A percentile compares a stretch with the other conserved stretches of the same genome.
phyloP scores from a whole-genome alignment of 1,139 yeast species.

The Zygosaccharomyces pseudobailii region DNA sequence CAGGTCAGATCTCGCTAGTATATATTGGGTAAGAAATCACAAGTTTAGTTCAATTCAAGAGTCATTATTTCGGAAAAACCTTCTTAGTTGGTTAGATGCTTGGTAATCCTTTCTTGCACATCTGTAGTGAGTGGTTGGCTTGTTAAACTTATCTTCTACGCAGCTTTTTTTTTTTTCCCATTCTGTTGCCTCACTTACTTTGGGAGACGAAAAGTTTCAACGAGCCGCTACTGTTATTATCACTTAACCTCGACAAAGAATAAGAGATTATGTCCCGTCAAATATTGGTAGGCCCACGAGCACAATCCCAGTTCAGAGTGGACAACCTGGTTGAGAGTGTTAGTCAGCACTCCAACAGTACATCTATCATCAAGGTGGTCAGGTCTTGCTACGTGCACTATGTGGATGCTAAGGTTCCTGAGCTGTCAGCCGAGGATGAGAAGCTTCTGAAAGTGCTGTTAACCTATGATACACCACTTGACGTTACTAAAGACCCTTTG shows the following conservation, averaged over 20 bases:
- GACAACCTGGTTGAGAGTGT: constrained; percentile 66
- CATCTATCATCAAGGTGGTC: constrained; percentile 58
- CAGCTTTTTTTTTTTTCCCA: neutral
- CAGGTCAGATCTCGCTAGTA: neutral
- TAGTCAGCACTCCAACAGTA: constrained; percentile 51
- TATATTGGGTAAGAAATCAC: neutral
- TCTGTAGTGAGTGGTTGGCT: neutral
- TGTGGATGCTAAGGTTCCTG: constrained; percentile 50
- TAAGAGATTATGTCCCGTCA: constrained; percentile 40
- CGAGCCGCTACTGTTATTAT: neutral
- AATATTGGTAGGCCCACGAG: constrained; percentile 84
- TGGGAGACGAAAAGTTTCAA: neutral
- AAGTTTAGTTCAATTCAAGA: neutral
- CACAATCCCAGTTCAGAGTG: constrained; percentile 82
- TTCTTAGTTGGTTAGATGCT: neutral
- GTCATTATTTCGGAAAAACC: neutral
- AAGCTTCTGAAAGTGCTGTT: constrained; percentile 59
- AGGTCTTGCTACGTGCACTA: constrained; percentile 80
- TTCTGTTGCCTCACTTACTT: neutral
- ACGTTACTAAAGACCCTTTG: constrained; percentile 43
- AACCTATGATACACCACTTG: constrained; percentile 69
- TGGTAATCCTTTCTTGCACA: neutral
- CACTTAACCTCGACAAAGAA: neutral
- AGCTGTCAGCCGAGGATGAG: constrained; percentile 38
- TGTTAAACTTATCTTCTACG: neutral